Conservation (phyloP, 148 eudicot species). For the Rhododendron kiyosumense region DNA sequence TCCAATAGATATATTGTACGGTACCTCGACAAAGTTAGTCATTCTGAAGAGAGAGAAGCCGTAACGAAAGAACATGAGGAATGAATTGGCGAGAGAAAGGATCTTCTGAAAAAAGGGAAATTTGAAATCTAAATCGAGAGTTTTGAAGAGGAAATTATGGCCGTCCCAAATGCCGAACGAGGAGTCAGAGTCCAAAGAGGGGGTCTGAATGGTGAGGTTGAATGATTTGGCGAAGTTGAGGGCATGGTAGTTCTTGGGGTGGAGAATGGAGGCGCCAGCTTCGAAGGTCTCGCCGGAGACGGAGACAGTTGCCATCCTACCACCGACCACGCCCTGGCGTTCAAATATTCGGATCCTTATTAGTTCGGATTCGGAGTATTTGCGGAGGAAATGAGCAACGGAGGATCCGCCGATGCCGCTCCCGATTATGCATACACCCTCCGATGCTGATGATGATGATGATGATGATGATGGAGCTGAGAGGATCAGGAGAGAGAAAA, state of each 20-base stretch:
- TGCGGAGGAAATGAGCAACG: constrained; percentile 82
- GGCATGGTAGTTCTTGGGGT: constrained; percentile 71
- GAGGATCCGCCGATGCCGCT: constrained; percentile 82
- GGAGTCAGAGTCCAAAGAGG: constrained; percentile 14
- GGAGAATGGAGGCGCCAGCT: constrained; percentile 83
- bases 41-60: constrained; percentile 67
- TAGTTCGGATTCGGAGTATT: constrained; percentile 31
- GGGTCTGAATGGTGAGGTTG: constrained; percentile 23
- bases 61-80: constrained; percentile 52
- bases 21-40: constrained; percentile 62
- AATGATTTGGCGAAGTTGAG: constrained; percentile 36
- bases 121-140: constrained; percentile 32
- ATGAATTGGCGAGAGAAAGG: constrained; percentile 39
- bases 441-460: background rate
- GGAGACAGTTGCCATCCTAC: constrained; percentile 79
- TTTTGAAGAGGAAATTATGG: constrained; percentile 44
- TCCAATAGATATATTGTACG: background rate
- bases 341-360: constrained; percentile 56
- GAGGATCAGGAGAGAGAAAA: constrained; percentile 4
- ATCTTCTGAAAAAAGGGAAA: constrained; percentile 28
- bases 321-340: constrained; percentile 56
- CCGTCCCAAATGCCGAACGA: constrained; percentile 87
- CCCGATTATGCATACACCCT: constrained; percentile 64
- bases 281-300: constrained; percentile 67
- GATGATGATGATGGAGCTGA: background rate